Evolutionary conservation across 73 alveolate genomes (phyloP).

Genomic region (Durusdinium trenchii): DNA sequence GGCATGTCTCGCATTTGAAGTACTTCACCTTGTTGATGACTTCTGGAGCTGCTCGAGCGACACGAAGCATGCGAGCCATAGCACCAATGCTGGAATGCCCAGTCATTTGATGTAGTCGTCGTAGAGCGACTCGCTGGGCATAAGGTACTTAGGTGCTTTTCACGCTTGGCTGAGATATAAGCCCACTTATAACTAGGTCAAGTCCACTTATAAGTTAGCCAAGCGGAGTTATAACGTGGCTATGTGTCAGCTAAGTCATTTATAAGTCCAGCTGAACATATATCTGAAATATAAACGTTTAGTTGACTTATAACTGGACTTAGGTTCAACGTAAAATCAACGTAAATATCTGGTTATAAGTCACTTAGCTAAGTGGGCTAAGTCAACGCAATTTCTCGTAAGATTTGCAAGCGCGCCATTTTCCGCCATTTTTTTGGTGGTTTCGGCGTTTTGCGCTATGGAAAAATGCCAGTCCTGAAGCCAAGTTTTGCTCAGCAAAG

Average conservation of each 20-base stretch:
- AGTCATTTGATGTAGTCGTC: neutral
- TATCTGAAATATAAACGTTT: neutral
- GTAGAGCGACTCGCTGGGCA: neutral
- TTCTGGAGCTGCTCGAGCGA: neutral
- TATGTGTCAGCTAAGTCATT: no score
- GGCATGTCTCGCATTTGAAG: neutral
- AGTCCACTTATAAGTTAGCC: no score
- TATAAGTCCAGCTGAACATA: no score
- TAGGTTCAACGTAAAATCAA: neutral
- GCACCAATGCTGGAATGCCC: neutral
- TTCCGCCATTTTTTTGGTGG: neutral
- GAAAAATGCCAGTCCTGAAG: neutral
- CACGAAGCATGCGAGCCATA: neutral
- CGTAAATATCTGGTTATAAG: neutral
- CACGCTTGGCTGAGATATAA: no score
- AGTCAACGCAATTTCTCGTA: neutral
- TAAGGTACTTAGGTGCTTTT: no score
- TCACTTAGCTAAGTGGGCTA: conserved; percentile 18
- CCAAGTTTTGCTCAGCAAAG: neutral
- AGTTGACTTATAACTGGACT: neutral
- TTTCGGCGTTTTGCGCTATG: neutral
- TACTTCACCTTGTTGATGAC: neutral
- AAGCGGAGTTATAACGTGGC: no score
- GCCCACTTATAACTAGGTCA: no score
- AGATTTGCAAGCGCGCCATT: neutral